Base-by-base conservation (phyloP, 352 stramenopile genomes). In the Proteromonas lacertae region DNA sequence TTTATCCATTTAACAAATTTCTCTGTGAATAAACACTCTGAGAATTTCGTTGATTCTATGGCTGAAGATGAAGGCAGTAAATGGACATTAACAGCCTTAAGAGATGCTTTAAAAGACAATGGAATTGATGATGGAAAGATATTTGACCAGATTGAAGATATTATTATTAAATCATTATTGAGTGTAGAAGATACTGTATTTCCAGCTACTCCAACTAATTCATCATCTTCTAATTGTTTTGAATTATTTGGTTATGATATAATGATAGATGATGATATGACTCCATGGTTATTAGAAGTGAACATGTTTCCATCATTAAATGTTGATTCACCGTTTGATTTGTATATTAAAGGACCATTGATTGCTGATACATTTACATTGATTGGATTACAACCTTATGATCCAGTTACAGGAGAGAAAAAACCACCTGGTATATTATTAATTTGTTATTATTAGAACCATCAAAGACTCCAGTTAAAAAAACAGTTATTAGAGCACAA, bases 231-330 rank as follows among this genome's bases (percentile, higher is more conserved):
- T 17, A 83, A 77, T 41, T 74, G 59, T 24, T 92, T 91, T 44
- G 76, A 92, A 44, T 39, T 92, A 21, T 78, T 81, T 36, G 78
- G 78, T 4, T 92, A 84, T 52, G 76, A 92, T 48, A 66, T 92
- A 18, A 52, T 92, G 10, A 47, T 92, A 18, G 76, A 92, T 48
- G 46, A 60, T 6, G 42, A 64, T 9, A 60, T 83, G 25, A 66
- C 65, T 5, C 71, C 72, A 23, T 90, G 74, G 73, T 60, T 92
- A 4, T 76, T 92, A 28, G 78, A 92, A 52, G 81, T 92, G 38
- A 92, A 92, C 46, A 67, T 69, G 31, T 83, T 64, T 36, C 78
- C 78, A 17, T 83, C 66, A 6, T 69, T 92, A 55, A 64, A 56
- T n/a, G 55, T 66, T 13, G 69, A 87, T 26, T 66, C 73, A 25